These are phyloP conservation scores for Nemania sp. DNA, from an alignment of 2,329 filamentous ascomycete genomes.

Conservation along the genomic window DNA sequence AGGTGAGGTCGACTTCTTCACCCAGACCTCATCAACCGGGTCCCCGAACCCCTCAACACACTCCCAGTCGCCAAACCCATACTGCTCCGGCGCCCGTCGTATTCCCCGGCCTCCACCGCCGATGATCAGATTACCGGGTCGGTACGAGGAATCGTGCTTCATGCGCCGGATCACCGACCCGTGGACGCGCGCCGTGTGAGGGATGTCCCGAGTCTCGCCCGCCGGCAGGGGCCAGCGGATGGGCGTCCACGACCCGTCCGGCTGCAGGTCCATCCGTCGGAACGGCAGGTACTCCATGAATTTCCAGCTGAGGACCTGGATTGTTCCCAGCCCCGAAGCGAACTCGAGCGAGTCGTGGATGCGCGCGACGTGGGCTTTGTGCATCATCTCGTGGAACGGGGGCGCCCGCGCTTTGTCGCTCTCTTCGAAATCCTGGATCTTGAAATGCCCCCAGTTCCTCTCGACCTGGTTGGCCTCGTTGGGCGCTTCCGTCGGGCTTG, in stretches of 20 bases:
- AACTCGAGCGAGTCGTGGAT: constrained; percentile 76
- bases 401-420: constrained; percentile 21
- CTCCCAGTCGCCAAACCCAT: constrained; percentile 75
- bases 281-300: constrained; percentile 82
- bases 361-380: constrained; percentile 56
- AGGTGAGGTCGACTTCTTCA: constrained; percentile 44
- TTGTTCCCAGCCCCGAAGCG: constrained; percentile 58
- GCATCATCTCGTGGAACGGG: constrained; percentile 62
- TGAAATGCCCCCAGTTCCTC: constrained; percentile 28
- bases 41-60: constrained; percentile 68
- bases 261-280: constrained; percentile 75
- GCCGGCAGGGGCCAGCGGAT: constrained; percentile 80
- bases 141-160: constrained; percentile 64
- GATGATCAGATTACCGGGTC: constrained; percentile 79
- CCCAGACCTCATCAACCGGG: constrained; percentile 69
- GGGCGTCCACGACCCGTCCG: constrained; percentile 76
- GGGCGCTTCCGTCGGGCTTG: constrained; percentile 23
- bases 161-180: constrained; percentile 75
- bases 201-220: constrained; percentile 79
- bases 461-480: background rate
- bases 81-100: constrained; percentile 60
- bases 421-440: constrained; percentile 20
- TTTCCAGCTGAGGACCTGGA: constrained; percentile 70
- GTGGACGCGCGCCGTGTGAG: constrained; percentile 70
- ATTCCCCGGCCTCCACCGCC: constrained; percentile 77